Percentiles rank a stretch among this genome's conserved stretches.
phyloP scores from a whole-genome alignment of 1,284 basidiomycete species.

The Boletus mariae region DNA sequence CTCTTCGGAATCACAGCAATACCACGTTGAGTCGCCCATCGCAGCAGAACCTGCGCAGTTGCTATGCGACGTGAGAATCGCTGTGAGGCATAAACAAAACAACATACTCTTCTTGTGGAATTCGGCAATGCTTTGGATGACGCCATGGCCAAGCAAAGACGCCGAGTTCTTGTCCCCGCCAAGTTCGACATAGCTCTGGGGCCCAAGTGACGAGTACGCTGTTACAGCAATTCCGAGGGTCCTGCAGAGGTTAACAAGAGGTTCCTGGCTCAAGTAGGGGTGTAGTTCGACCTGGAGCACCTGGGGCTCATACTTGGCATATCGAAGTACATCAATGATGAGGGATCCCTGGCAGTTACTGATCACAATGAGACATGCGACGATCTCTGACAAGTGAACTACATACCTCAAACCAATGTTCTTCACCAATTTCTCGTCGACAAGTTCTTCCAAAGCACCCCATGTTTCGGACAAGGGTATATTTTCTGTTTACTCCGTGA shows the following conservation, averaged over 20 bases:
- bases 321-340: conserved; percentile 63
- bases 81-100: neutral
- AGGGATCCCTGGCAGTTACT: conserved; percentile 67
- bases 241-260: conserved; percentile 58
- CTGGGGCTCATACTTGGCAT: conserved; percentile 67
- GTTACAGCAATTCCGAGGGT: conserved; percentile 65
- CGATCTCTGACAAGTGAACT: neutral
- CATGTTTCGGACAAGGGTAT: conserved; percentile 75
- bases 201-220: conserved; percentile 77
- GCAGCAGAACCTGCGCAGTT: conserved; percentile 63
- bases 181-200: conserved; percentile 66
- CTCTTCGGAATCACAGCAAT: conserved; percentile 80
- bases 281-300: conserved; percentile 78
- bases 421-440: conserved; percentile 63
- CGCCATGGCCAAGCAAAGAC: conserved; percentile 52
- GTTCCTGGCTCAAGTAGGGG: conserved; percentile 71
- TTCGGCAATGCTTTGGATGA: conserved; percentile 46
- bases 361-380: conserved; percentile 4
- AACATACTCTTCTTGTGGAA: conserved; percentile 54
- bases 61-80: conserved; percentile 33
- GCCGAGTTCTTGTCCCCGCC: conserved; percentile 47
- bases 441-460: conserved; percentile 70
- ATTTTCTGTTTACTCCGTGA: conserved; percentile 42
- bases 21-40: conserved; percentile 75
- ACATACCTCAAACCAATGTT: conserved; percentile 63